Evolutionary conservation across 2,329 filamentous ascomycete genomes (phyloP).

Genomic region (Trichoderma lentiforme): DNA sequence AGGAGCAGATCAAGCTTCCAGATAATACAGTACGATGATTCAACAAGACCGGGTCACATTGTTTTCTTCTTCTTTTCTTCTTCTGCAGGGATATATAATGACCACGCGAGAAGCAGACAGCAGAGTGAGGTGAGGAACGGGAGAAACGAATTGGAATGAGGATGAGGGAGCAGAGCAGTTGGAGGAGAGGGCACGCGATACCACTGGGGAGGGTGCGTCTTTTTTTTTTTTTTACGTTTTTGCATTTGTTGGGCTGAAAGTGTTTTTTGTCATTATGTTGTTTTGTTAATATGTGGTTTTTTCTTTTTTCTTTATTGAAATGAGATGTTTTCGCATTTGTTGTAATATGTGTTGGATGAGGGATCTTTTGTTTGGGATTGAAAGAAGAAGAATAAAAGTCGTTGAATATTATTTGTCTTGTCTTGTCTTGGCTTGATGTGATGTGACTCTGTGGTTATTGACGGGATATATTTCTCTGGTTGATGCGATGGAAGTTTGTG

Average conservation of each 20-base stretch:
- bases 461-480: neutral
- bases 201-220: slow-evolving; percentile 1
- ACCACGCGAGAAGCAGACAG: neutral
- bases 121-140: neutral
- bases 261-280: neutral
- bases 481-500: neutral
- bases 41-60: slow-evolving; percentile 20
- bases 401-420: neutral
- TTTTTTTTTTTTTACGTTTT: neutral
- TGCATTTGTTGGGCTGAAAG: neutral
- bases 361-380: neutral
- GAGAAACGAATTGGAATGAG: neutral
- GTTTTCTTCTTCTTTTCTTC: neutral
- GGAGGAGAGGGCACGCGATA: neutral
- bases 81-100: neutral
- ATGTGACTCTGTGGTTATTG: neutral
- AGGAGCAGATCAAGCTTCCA: slow-evolving; percentile 30
- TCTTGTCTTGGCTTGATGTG: neutral
- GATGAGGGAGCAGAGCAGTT: neutral
- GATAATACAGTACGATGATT: slow-evolving; percentile 39
- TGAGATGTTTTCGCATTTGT: neutral
- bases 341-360: neutral
- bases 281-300: neutral
- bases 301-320: neutral
- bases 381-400: neutral